These are phyloP conservation scores for Nephromyces sp. DNA, from an alignment of 169 alveolate genomes.

Conservation along the genomic window DNA sequence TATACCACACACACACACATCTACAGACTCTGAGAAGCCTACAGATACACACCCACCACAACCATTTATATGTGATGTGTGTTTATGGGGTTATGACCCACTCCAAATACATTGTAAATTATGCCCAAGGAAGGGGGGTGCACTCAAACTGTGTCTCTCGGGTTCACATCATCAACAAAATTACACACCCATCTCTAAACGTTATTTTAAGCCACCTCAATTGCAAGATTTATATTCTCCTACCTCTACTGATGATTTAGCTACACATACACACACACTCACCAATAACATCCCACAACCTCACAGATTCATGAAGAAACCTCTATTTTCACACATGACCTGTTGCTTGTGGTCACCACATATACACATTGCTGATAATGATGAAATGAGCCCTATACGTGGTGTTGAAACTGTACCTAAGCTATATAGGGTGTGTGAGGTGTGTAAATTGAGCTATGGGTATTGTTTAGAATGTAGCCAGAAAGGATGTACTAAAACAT, in stretches of 20 bases:
- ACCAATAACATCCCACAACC: no score
- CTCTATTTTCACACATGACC: constrained; percentile 28
- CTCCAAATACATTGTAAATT: constrained; percentile 25
- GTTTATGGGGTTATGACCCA: background rate
- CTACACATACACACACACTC: no score
- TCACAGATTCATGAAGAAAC: constrained; percentile 6
- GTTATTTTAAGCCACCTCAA: background rate
- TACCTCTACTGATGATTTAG: background rate
- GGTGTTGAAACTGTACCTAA: constrained; percentile 29
- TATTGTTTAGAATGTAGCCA: constrained; percentile 10
- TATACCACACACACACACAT: background rate
- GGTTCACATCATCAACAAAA: constrained; percentile 5
- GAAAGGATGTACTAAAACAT: background rate
- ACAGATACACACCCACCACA: no score
- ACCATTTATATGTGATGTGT: background rate
- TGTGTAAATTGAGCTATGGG: constrained; percentile 25
- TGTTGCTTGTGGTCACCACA: constrained; percentile 36
- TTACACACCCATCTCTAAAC: background rate
- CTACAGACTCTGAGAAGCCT: background rate
- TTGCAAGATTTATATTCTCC: background rate
- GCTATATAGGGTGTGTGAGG: constrained; percentile 8
- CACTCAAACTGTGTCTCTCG: constrained; percentile 34
- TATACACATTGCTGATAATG: constrained; percentile 25
- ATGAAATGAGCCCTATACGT: constrained; percentile 15
- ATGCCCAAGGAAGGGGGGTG: constrained; percentile 59